A percentile compares a stretch with the other conserved stretches of the same genome.
Conservation (phyloP, 192 early-diverging fungal species). For the Coemansia javaensis region DNA sequence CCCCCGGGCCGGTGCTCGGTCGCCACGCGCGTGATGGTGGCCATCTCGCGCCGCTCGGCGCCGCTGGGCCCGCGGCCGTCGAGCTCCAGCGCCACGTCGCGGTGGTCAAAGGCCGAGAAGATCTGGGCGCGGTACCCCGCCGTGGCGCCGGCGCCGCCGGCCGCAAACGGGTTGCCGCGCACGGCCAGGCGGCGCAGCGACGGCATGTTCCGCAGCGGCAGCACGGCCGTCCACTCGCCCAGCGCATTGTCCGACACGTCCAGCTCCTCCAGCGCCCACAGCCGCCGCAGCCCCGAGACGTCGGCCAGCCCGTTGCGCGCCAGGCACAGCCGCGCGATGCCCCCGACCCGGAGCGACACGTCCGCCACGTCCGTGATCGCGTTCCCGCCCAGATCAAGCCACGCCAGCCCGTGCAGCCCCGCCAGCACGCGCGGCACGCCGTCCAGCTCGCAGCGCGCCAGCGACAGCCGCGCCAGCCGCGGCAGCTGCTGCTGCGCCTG, state of each 20-base stretch:
- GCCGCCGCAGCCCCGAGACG: slow-evolving; percentile 25
- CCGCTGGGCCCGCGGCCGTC: slow-evolving; percentile 26
- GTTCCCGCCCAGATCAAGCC: slow-evolving; percentile 39
- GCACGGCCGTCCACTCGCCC: slow-evolving; percentile 15
- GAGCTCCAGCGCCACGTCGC: slow-evolving; percentile 31
- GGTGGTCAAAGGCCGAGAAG: slow-evolving; percentile 46
- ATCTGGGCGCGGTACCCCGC: slow-evolving; percentile 25
- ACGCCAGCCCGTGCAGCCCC: slow-evolving; percentile 20
- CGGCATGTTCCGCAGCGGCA: slow-evolving; percentile 38
- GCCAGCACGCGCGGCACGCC: slow-evolving; percentile 24
- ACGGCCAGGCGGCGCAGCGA: slow-evolving; percentile 22
- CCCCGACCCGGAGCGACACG: slow-evolving; percentile 29
- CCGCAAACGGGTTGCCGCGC: slow-evolving; percentile 36
- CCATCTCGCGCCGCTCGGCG: slow-evolving; percentile 40
- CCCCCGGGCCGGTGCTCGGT: slow-evolving; percentile 17
- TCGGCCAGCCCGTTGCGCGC: slow-evolving; percentile 19
- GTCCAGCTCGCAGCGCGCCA: slow-evolving; percentile 37
- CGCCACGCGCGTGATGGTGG: slow-evolving; percentile 39
- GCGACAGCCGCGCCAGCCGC: slow-evolving; percentile 26
- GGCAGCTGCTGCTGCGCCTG: slow-evolving; percentile 16
- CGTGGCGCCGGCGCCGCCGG: neutral
- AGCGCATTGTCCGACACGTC: slow-evolving; percentile 33
- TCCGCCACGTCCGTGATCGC: slow-evolving; percentile 22
- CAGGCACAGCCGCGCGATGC: slow-evolving; percentile 26
- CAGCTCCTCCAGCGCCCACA: slow-evolving; percentile 40